Evolutionary conservation across 164 flowering plant species (phyloP).

Genomic region (Piper betle): DNA sequence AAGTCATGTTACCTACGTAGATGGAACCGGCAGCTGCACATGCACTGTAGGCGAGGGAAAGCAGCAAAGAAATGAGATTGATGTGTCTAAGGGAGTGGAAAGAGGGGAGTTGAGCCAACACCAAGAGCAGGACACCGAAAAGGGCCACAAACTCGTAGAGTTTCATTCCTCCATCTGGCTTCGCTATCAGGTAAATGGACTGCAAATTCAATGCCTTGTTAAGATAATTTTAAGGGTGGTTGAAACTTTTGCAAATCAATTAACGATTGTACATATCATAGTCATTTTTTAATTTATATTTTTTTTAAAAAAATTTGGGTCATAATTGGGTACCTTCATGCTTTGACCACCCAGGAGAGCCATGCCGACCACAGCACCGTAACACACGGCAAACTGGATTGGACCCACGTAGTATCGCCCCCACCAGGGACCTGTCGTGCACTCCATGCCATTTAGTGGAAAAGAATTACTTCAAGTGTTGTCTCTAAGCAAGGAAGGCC

Average conservation of each 20-base stretch:
- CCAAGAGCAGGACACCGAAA: conserved; percentile 62
- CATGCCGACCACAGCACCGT: conserved; percentile 61
- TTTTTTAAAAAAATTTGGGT: no score
- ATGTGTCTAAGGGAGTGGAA: conserved; percentile 89
- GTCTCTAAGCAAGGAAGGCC: no score
- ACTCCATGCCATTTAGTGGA: background rate
- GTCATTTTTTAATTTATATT: no score
- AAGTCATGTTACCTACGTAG: conserved; percentile 40
- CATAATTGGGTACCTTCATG: conserved; percentile 39
- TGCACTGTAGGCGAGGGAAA: conserved; percentile 66
- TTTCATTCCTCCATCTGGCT: conserved; percentile 56
- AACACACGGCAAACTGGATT: conserved; percentile 58
- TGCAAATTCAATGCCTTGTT: conserved; percentile 21
- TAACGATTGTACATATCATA: no score
- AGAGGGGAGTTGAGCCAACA: conserved; percentile 86
- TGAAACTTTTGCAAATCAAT: no score
- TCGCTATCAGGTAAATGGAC: conserved; percentile 56
- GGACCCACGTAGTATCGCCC: conserved; percentile 61
- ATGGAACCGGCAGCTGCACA: conserved; percentile 71
- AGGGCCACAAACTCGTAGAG: conserved; percentile 59
- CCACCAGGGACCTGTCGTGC: conserved; percentile 54
- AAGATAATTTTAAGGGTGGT: no score
- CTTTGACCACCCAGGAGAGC: conserved; percentile 66
- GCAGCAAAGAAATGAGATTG: conserved; percentile 58
- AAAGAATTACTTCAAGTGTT: background rate